These are phyloP conservation scores for Boletus subparvulus DNA, from an alignment of 768 basidiomycete genomes.

Conservation along the genomic window DNA sequence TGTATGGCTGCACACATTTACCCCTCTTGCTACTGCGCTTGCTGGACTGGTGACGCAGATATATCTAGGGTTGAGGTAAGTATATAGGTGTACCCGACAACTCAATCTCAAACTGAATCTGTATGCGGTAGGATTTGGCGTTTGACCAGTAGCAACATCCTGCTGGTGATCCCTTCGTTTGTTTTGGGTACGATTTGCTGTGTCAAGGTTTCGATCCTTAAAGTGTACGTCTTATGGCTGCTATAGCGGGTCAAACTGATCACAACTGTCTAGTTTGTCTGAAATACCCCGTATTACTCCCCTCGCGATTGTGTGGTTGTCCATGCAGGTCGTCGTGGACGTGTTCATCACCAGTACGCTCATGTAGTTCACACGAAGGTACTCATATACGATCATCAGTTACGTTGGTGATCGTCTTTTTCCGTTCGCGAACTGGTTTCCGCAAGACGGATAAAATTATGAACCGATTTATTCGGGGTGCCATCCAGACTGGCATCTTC, in stretches of 20 bases:
- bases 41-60: conserved; percentile 50
- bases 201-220: conserved; percentile 42
- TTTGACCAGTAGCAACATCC: conserved; percentile 12
- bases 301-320: conserved; percentile 48
- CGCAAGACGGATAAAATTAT: not conserved
- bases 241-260: not conserved
- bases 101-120: not conserved
- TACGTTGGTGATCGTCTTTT: not conserved
- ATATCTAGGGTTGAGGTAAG: conserved; percentile 47
- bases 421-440: not conserved
- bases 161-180: conserved; percentile 39
- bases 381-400: not conserved
- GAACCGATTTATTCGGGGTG: not conserved
- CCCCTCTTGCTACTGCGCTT: conserved; percentile 44
- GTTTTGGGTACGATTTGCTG: conserved; percentile 45
- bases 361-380: not conserved
- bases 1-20: conserved; percentile 51
- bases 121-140: conserved; percentile 13
- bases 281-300: conserved; percentile 43
- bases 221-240: conserved; percentile 32
- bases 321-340: conserved; percentile 45
- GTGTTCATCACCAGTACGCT: conserved; percentile 23
- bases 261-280: conserved; percentile 32
- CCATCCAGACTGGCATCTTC: not conserved
- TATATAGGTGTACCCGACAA: conserved; percentile 8